A percentile compares a stretch with the other conserved stretches of the same genome.
Conservation (phyloP, 495 filamentous ascomycete genomes). For the Talaromyces adpressus region DNA sequence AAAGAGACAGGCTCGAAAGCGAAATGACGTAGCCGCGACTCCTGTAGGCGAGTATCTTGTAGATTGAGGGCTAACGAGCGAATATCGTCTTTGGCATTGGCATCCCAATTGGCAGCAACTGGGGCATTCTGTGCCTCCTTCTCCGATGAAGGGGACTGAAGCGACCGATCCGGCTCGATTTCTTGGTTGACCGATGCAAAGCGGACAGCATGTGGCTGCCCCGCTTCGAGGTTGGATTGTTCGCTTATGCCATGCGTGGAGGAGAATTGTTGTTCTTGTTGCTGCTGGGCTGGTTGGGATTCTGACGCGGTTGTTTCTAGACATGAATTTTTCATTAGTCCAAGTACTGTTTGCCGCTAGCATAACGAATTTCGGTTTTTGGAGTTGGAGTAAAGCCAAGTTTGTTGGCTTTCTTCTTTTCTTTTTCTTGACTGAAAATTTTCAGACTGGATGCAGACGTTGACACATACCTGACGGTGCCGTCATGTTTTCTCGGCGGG, state of each 20-base stretch:
- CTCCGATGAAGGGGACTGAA: constrained; percentile 24
- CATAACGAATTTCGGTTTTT: background rate
- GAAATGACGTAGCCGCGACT: constrained; percentile 75
- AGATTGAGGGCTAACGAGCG: constrained; percentile 64
- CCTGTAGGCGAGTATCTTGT: constrained; percentile 68
- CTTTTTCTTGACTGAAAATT: background rate
- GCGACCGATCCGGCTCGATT: constrained; percentile 52
- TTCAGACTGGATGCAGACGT: background rate
- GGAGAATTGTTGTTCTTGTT: background rate
- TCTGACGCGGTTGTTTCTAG: constrained; percentile 3
- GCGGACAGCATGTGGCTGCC: constrained; percentile 45
- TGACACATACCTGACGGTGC: constrained; percentile 10
- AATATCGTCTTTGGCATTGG: constrained; percentile 54
- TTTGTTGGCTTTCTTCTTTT: background rate
- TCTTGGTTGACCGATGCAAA: constrained; percentile 77
- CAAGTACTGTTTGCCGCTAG: background rate
- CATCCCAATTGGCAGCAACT: constrained; percentile 25
- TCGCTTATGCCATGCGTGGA: constrained; percentile 1
- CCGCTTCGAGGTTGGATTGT: constrained; percentile 5
- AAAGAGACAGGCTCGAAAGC: constrained; percentile 82
- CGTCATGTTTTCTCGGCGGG: constrained; percentile 7
- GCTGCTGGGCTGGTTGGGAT: background rate
- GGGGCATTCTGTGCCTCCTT: constrained; percentile 18
- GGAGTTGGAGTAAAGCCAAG: background rate
- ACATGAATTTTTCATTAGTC: background rate